Evolutionary conservation across 345 rosid species (phyloP).

Genomic region (Hibiscus mutabilis): DNA sequence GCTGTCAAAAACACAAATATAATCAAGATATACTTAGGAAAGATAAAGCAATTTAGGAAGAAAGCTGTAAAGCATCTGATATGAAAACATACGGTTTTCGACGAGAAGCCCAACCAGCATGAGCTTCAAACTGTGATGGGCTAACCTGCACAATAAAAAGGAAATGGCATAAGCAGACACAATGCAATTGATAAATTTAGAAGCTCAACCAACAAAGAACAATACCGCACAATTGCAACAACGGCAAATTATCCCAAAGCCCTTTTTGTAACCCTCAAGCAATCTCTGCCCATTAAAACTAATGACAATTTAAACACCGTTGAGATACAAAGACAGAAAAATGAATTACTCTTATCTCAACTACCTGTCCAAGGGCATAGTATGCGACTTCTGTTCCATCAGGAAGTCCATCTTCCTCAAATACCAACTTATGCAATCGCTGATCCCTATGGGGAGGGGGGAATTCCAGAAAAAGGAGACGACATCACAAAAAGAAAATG

Average conservation of each 20-base stretch:
- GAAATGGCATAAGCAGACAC: conserved; percentile 12
- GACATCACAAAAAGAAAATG: conserved; percentile 13
- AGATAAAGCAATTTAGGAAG: background rate
- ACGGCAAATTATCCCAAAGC: conserved; percentile 69
- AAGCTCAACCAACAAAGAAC: conserved; percentile 17
- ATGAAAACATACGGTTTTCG: conserved; percentile 71
- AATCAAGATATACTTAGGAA: background rate
- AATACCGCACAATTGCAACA: conserved; percentile 91
- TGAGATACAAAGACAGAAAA: conserved; percentile 14
- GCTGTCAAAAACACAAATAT: conserved; percentile 38
- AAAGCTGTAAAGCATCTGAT: background rate
- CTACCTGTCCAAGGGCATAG: conserved; percentile 85
- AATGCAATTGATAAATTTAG: conserved; percentile 6
- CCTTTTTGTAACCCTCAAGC: conserved; percentile 82
- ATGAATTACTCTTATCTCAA: conserved; percentile 20
- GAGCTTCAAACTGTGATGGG: conserved; percentile 93
- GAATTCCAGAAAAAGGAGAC: conserved; percentile 9
- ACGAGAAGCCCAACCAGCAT: conserved; percentile 99
- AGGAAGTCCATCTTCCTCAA: conserved; percentile 77
- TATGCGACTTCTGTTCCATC: conserved; percentile 97
- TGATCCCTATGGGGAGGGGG: conserved; percentile 51
- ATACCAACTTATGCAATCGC: conserved; percentile 76
- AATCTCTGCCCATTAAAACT: conserved; percentile 61
- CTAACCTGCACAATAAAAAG: conserved; percentile 61
- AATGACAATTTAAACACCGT: conserved; percentile 25